These are phyloP conservation scores for Daldinia caldariorum DNA, from an alignment of 495 filamentous ascomycete species.

Conservation along the genomic window DNA sequence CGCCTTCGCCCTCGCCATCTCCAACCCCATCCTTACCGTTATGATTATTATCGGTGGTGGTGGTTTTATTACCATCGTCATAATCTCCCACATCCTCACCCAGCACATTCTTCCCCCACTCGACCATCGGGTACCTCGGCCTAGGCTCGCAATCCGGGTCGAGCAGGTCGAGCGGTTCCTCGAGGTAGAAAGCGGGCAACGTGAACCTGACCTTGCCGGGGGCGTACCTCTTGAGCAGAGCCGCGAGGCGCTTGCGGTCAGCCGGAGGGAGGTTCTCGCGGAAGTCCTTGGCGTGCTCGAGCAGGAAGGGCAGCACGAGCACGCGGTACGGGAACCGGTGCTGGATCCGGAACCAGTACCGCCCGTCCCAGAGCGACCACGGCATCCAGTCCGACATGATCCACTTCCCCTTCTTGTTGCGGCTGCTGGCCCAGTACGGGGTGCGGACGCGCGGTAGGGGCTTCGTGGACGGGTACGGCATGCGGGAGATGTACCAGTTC, in stretches of 20 bases:
- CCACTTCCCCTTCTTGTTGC: conserved; percentile 8
- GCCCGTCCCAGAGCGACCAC: conserved; percentile 77
- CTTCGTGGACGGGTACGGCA: conserved; percentile 48
- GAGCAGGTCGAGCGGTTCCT: conserved; percentile 22
- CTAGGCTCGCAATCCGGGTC: background rate
- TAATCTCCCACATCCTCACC: too few relatives aligned
- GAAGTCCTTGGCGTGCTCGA: conserved; percentile 59
- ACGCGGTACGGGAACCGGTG: conserved; percentile 53
- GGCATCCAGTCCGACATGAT: conserved; percentile 40
- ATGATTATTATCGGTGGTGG: too few relatives aligned
- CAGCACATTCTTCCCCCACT: too few relatives aligned
- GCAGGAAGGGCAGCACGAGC: conserved; percentile 61
- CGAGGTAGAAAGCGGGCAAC: conserved; percentile 59
- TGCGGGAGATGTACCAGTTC: conserved; percentile 55
- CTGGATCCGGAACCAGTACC: conserved; percentile 79
- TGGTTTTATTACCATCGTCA: too few relatives aligned
- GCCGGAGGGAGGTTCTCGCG: conserved; percentile 48
- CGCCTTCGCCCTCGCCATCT: background rate
- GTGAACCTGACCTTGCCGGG: conserved; percentile 65
- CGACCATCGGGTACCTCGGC: conserved; percentile 2
- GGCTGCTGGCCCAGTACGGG: conserved; percentile 13
- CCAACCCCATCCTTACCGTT: background rate
- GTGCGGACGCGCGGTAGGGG: conserved; percentile 31
- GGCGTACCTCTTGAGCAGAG: conserved; percentile 53
- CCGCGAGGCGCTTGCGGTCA: conserved; percentile 41